These are phyloP conservation scores for Carex kokanica DNA, from an alignment of 176 grass and related monocot species.

Conservation along the genomic window DNA sequence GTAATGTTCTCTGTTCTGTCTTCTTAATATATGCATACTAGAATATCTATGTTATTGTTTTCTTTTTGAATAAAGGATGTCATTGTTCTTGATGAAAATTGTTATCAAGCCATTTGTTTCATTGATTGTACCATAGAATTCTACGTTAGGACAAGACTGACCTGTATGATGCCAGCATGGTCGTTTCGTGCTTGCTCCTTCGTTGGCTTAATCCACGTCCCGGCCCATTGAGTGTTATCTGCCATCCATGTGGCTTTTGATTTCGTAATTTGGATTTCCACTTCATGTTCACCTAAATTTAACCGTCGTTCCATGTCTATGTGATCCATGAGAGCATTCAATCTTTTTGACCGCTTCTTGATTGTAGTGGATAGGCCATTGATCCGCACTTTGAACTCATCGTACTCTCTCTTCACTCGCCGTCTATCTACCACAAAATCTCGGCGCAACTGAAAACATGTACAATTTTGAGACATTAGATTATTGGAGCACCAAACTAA, in stretches of 20 bases:
- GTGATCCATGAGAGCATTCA: conserved; percentile 10
- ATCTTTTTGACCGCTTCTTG: conserved; percentile 1
- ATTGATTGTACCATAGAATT: not conserved
- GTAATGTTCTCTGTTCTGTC: not conserved
- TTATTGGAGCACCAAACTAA: not conserved
- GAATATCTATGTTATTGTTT: not conserved
- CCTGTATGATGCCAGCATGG: conserved; percentile 32
- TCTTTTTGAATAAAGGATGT: not conserved
- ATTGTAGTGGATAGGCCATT: conserved; percentile 18
- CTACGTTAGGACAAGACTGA: not conserved
- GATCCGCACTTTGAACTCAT: conserved; percentile 27
- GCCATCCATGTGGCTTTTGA: conserved; percentile 29
- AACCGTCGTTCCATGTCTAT: not conserved
- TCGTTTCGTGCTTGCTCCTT: conserved; percentile 22
- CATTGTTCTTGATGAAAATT: not conserved
- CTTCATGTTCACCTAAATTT: conserved; percentile 18
- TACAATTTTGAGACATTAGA: not conserved
- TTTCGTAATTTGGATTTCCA: conserved; percentile 1
- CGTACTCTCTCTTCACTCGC: conserved; percentile 23
- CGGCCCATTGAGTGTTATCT: conserved; percentile 15
- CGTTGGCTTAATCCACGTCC: conserved; percentile 18
- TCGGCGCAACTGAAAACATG: not conserved
- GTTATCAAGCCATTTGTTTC: not conserved
- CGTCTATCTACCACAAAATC: conserved; percentile 29
- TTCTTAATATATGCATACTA: not conserved